A percentile compares a stretch with the other conserved stretches of the same genome.
phyloP scores from a whole-genome alignment of 1,139 yeast species.

The Lodderomyces margitis region DNA sequence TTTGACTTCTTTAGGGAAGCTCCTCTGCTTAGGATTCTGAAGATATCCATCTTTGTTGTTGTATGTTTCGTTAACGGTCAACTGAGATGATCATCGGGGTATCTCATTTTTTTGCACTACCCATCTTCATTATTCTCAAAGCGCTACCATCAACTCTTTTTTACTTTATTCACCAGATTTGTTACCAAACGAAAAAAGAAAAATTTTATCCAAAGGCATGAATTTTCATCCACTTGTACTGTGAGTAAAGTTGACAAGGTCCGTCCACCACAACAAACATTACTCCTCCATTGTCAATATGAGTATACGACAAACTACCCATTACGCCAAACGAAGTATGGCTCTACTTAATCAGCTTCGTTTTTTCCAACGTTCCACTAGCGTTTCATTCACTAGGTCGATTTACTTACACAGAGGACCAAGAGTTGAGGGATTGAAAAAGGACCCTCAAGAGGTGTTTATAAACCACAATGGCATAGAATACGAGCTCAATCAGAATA shows the following conservation, averaged over 20 bases:
- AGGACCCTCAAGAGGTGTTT: slow-evolving; percentile 67
- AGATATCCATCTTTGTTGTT: slow-evolving; percentile 69
- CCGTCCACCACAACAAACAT: neutral
- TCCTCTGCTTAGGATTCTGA: slow-evolving; percentile 80
- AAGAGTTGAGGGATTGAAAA: slow-evolving; percentile 70
- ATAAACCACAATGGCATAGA: slow-evolving; percentile 56
- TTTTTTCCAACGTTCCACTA: neutral
- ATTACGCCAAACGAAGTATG: neutral
- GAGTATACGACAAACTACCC: slow-evolving; percentile 18
- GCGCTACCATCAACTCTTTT: neutral
- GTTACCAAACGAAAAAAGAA: slow-evolving; percentile 1
- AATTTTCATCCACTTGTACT: neutral
- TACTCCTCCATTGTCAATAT: slow-evolving; percentile 6
- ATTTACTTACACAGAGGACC: slow-evolving; percentile 53
- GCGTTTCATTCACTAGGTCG: slow-evolving; percentile 14
- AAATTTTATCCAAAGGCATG: slow-evolving; percentile 1
- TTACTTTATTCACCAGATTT: neutral
- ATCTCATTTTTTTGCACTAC: no score
- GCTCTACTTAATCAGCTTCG: no score
- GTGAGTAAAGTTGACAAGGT: neutral
- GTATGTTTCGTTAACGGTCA: no score
- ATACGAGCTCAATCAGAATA: slow-evolving; percentile 55
- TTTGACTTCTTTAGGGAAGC: slow-evolving; percentile 67
- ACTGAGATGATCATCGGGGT: slow-evolving; percentile 1
- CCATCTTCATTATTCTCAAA: no score